Evolutionary conservation across 2,329 filamentous ascomycete genomes (phyloP).

Genomic region (Phaeosphaeriaceae sp.): DNA sequence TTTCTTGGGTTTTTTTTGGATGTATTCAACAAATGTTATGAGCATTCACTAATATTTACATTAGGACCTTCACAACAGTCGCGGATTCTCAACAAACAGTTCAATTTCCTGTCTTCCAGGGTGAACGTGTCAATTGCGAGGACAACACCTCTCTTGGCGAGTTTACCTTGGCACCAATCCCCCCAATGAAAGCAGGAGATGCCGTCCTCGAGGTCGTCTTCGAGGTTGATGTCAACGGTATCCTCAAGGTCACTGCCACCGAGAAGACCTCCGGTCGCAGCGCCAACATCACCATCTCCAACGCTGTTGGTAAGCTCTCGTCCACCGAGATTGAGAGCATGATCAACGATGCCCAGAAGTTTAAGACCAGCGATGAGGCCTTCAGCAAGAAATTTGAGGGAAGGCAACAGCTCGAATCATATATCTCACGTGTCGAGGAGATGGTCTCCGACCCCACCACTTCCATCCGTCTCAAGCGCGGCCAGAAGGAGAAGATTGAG

Average conservation of each 20-base stretch:
- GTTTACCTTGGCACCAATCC: conserved; percentile 92
- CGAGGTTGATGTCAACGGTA: conserved; percentile 99
- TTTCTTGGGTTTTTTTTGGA: too few species aligned
- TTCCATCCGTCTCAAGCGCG: conserved; percentile 97
- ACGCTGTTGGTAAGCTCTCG: conserved; percentile 98
- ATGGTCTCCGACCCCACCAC: conserved; percentile 96
- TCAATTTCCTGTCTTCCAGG: conserved; percentile 92
- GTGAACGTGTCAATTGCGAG: conserved; percentile 96
- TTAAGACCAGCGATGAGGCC: conserved; percentile 96
- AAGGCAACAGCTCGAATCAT: conserved; percentile 98
- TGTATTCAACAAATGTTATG: neutral
- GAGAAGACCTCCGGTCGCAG: conserved; percentile 98
- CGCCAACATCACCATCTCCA: conserved; percentile 99
- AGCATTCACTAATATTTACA: neutral
- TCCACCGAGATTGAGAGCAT: conserved; percentile 95
- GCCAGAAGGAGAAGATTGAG: conserved; percentile 99
- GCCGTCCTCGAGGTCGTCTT: conserved; percentile 97
- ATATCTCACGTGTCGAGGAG: conserved; percentile 98
- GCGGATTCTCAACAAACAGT: conserved; percentile 69
- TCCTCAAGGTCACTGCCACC: conserved; percentile 98
- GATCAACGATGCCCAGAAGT: conserved; percentile 96
- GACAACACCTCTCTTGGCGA: conserved; percentile 98
- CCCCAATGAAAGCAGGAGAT: conserved; percentile 74
- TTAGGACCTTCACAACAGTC: conserved; percentile 82
- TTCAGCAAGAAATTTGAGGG: conserved; percentile 99